A percentile compares a stretch with the other conserved stretches of the same genome.
Conservation (phyloP, 129 eudicot species). For the Lonicera japonica region DNA sequence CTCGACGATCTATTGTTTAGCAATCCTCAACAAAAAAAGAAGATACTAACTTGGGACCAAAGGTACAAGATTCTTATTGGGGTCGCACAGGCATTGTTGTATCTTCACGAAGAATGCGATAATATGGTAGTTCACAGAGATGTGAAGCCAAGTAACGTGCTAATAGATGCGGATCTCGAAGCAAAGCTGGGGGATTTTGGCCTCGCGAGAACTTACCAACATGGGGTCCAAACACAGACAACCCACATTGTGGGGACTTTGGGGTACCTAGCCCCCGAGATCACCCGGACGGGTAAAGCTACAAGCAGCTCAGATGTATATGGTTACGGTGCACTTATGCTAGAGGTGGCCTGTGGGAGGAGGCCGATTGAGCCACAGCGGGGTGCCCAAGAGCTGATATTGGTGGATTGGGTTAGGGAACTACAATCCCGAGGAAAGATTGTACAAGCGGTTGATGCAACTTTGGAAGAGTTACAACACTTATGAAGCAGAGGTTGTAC, state of each 20-base stretch:
- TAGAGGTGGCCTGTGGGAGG: constrained; percentile 28
- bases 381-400: constrained; percentile 14
- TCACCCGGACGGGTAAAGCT: constrained; percentile 28
- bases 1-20: constrained; percentile 22
- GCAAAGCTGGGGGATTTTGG: constrained; percentile 33
- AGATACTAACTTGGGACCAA: constrained; percentile 18
- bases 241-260: constrained; percentile 28
- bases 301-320: constrained; percentile 25
- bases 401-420: constrained; percentile 31
- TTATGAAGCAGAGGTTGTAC: constrained; percentile 25
- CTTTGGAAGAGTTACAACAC: constrained; percentile 11
- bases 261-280: constrained; percentile 33
- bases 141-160: constrained; percentile 30
- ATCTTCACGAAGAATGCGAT: constrained; percentile 36
- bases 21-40: constrained; percentile 11
- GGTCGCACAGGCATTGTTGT: constrained; percentile 29
- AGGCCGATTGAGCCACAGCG: constrained; percentile 24
- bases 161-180: constrained; percentile 29
- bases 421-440: constrained; percentile 18
- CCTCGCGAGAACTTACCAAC: constrained; percentile 23
- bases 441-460: constrained; percentile 20
- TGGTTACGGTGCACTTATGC: constrained; percentile 29
- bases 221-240: constrained; percentile 24
- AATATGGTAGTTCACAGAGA: constrained; percentile 28
- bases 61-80: constrained; percentile 23